Percentiles rank a stretch among this genome's conserved stretches.
These are phyloP conservation scores for Colletotrichum sp. DNA, from an alignment of 2,329 filamentous ascomycete genomes.

Conservation along the genomic window DNA sequence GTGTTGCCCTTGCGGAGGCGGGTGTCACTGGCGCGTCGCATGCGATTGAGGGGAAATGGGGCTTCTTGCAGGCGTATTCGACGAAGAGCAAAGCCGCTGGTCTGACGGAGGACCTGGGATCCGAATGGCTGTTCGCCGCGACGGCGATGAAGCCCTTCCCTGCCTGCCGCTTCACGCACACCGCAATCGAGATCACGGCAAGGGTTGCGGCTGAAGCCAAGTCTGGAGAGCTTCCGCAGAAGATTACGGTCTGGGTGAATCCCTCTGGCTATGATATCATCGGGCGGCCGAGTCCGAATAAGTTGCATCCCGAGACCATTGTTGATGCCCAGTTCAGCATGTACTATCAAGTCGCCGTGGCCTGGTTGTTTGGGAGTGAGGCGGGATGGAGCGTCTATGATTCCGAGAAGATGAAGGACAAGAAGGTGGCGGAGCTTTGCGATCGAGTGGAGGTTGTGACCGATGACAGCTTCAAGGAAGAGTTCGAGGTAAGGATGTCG, in stretches of 20 bases:
- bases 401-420: conserved; percentile 21
- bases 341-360: conserved; percentile 31
- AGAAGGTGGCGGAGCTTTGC: conserved; percentile 23
- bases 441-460: conserved; percentile 23
- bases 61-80: conserved; percentile 27
- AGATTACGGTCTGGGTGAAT: conserved; percentile 24
- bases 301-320: conserved; percentile 26
- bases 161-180: conserved; percentile 30
- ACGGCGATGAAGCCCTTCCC: conserved; percentile 28
- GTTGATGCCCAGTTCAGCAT: conserved; percentile 34
- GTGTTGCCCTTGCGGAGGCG: conserved; percentile 26
- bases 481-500: not conserved
- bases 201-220: conserved; percentile 12
- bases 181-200: conserved; percentile 29
- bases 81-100: conserved; percentile 18
- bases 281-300: conserved; percentile 26
- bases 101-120: conserved; percentile 22
- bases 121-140: conserved; percentile 25
- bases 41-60: conserved; percentile 27
- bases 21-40: conserved; percentile 27
- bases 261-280: conserved; percentile 27
- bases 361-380: conserved; percentile 27
- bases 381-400: conserved; percentile 29
- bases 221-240: conserved; percentile 11
- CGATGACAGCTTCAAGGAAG: conserved; percentile 11